phyloP scores from a whole-genome alignment of 2,329 filamentous ascomycete species.

The Fusarium agapanthi region DNA sequence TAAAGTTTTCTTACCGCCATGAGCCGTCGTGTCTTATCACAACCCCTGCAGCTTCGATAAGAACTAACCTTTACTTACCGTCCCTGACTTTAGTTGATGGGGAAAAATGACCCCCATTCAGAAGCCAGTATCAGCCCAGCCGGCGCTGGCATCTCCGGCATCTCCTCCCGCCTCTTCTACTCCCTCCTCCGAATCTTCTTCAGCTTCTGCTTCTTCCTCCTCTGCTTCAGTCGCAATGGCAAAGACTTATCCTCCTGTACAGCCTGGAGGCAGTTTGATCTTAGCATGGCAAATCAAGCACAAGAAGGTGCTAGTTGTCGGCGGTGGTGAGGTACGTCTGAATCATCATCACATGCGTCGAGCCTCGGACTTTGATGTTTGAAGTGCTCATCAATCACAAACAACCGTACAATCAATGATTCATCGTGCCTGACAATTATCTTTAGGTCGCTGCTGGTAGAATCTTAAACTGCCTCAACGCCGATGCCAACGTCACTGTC shows the following conservation, averaged over 20 bases:
- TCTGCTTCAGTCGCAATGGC: constrained; percentile 41
- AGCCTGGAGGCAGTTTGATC: constrained; percentile 92
- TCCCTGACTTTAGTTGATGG: constrained; percentile 18
- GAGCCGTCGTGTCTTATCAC: constrained; percentile 21
- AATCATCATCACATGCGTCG: constrained; percentile 23
- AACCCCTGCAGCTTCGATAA: constrained; percentile 31
- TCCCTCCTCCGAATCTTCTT: constrained; percentile 10
- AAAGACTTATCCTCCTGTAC: constrained; percentile 76
- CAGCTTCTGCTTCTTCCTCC: constrained; percentile 8
- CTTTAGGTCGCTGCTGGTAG: constrained; percentile 90
- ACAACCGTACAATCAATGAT: not conserved
- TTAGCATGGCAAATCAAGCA: constrained; percentile 94
- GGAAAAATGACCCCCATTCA: constrained; percentile 40
- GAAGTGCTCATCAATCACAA: constrained; percentile 3
- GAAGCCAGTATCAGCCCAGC: constrained; percentile 34
- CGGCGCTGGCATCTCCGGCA: constrained; percentile 37
- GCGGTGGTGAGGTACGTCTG: constrained; percentile 84
- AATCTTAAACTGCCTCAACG: constrained; percentile 93
- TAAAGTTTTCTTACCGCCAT: not conserved
- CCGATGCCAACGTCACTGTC: constrained; percentile 89
- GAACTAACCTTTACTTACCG: constrained; percentile 19
- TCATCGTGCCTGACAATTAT: not conserved
- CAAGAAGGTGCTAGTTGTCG: constrained; percentile 90
- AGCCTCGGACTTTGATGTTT: constrained; percentile 5
- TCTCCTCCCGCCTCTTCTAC: constrained; percentile 30